phyloP scores from a whole-genome alignment of 2,329 filamentous ascomycete species.

The Chaetothyriales sp. region DNA sequence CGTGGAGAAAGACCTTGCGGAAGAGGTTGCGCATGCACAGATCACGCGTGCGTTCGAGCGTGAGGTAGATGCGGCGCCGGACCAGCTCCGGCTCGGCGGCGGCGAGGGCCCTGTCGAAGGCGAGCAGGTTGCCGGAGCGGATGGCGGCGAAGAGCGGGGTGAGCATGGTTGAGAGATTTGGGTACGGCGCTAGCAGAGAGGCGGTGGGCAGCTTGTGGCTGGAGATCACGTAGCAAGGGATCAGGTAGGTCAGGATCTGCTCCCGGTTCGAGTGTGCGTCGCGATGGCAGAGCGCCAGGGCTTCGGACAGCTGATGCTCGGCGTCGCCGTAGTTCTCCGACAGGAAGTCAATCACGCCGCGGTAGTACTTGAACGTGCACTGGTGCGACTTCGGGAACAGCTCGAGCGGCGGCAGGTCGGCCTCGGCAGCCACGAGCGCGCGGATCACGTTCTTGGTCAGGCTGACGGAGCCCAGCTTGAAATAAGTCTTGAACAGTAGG shows the following conservation, averaged over 20 bases:
- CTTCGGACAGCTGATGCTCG: conserved; percentile 63
- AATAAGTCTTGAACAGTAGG: conserved; percentile 94
- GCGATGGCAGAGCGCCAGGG: conserved; percentile 67
- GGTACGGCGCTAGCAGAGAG: conserved; percentile 56
- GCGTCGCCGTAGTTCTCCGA: conserved; percentile 86
- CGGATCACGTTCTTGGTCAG: conserved; percentile 80
- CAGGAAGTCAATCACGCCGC: conserved; percentile 81
- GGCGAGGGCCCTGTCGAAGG: conserved; percentile 68
- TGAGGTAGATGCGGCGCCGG: conserved; percentile 82
- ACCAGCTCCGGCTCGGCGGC: conserved; percentile 85
- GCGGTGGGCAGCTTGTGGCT: conserved; percentile 67
- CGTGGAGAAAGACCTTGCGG: conserved; percentile 75
- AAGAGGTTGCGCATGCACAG: conserved; percentile 83
- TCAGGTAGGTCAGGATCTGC: conserved; percentile 85
- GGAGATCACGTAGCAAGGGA: conserved; percentile 82
- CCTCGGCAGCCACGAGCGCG: conserved; percentile 58
- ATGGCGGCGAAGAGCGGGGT: conserved; percentile 64
- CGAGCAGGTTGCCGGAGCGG: conserved; percentile 62
- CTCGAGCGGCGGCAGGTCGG: conserved; percentile 66
- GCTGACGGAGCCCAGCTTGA: conserved; percentile 78
- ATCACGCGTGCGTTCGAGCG: conserved; percentile 79
- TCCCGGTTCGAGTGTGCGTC: conserved; percentile 62
- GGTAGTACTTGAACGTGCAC: conserved; percentile 92
- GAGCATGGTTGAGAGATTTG: conserved; percentile 62
- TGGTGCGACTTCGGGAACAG: conserved; percentile 78